phyloP scores from a whole-genome alignment of 805 yeast species.

The Komagataella phaffii region DNA sequence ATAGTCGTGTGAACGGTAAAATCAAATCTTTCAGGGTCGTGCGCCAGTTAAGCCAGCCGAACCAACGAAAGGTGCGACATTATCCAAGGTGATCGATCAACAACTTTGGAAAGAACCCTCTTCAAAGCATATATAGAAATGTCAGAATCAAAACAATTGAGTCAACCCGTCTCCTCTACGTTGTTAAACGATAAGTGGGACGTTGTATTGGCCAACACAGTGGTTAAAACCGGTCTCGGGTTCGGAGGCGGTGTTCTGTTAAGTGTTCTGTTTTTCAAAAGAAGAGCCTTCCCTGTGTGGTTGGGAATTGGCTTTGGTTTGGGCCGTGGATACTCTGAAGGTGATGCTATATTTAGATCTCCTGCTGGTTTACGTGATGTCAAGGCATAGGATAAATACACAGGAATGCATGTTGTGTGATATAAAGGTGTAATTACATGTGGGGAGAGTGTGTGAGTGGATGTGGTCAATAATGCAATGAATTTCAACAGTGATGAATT shows the following conservation, averaged over 20 bases:
- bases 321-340: slow-evolving; percentile 97
- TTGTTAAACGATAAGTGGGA: slow-evolving; percentile 54
- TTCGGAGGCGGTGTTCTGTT: slow-evolving; percentile 94
- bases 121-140: neutral
- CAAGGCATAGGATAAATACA: slow-evolving; percentile 32
- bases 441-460: neutral
- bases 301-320: slow-evolving; percentile 93
- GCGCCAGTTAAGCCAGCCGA: neutral
- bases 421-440: neutral
- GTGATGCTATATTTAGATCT: slow-evolving; percentile 91
- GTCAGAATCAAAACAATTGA: neutral
- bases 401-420: neutral
- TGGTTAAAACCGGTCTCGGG: slow-evolving; percentile 93
- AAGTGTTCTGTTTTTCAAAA: slow-evolving; percentile 77
- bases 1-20: neutral
- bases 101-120: neutral
- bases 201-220: slow-evolving; percentile 83
- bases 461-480: neutral
- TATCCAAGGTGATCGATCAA: neutral
- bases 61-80: neutral
- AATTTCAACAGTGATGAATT: neutral
- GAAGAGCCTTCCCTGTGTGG: slow-evolving; percentile 98
- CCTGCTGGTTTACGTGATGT: slow-evolving; percentile 65
- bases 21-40: neutral
- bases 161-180: neutral